Evolutionary conservation across 768 basidiomycete genomes (phyloP), one percentile per base, ranked within the genome.

Genomic region (Boletus rufocinnamomeus): DNA sequence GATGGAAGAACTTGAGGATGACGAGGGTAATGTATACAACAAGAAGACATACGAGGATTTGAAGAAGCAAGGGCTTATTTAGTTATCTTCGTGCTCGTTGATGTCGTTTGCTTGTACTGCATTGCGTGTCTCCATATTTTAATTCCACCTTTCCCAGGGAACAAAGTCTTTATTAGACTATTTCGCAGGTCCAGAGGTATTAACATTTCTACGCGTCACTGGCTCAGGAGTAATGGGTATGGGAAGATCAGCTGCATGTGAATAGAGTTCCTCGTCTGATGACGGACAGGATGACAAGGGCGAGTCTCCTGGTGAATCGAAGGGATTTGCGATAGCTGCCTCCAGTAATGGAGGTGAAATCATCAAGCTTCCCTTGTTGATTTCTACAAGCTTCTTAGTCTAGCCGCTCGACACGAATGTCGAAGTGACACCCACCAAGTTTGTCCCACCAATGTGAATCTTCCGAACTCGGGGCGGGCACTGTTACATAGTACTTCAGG

Each of bases 1-100:
- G 23, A 96, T 95, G 84, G 97, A 98, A 73, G 97, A 99, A 74
- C 82, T 98, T 38, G 97, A 99, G 71, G 97, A 99, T 70, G 93
- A 93, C 47, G 97, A 98, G 71, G 97, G 97, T 17, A 98, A 99
- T 66, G 97, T 98, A 50, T 98, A 98, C 75, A 95, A 95, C 75
- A 87, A 88, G 68, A 97, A 97, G 80, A 96, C 93, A n/a, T 98
- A 95, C 69, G 93, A 96, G 66, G 93, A 96, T 69, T 79, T 97
- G 65, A 96, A 95, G 81, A 93, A 95, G 76, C 95, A 98, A 72
- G 95, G 95, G 57, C 77, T 96, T 56, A 91, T 95, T 56, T 91
- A 76, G 47, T 44, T 13, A n/a, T 28, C 28, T 19, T 37, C n/a
- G 17, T 61, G 1, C 49, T 51, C 23, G 8, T 46, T 21, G 43